phyloP scores from a whole-genome alignment of 768 basidiomycete genomes.

The Tricholoma saponaceum region DNA sequence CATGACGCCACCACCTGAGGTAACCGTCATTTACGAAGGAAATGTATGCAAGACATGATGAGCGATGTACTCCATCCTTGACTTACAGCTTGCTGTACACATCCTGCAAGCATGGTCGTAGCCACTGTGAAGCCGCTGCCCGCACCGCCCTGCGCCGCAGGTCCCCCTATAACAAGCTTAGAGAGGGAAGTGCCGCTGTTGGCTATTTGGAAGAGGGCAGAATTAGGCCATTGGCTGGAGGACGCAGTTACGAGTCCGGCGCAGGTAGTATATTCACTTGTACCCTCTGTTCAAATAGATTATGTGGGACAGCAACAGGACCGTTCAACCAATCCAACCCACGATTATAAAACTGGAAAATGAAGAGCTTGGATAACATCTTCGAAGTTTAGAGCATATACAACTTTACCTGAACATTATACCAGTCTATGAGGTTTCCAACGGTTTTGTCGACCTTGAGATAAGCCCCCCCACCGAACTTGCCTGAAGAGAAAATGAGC shows the following conservation, averaged over 20 bases:
- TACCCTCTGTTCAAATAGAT: slow-evolving; percentile 36
- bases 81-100: slow-evolving; percentile 45
- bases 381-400: not conserved
- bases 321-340: slow-evolving; percentile 1
- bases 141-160: slow-evolving; percentile 38
- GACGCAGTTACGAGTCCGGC: slow-evolving; percentile 46
- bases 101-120: slow-evolving; percentile 43
- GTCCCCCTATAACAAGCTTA: slow-evolving; percentile 69
- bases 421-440: slow-evolving; percentile 61
- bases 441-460: slow-evolving; percentile 45
- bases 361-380: not conserved
- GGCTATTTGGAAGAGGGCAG: slow-evolving; percentile 47
- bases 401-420: slow-evolving; percentile 42
- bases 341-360: slow-evolving; percentile 30
- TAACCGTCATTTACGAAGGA: not conserved
- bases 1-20: slow-evolving; percentile 27
- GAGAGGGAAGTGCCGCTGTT: slow-evolving; percentile 42
- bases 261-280: slow-evolving; percentile 51
- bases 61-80: slow-evolving; percentile 50
- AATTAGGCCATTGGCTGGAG: slow-evolving; percentile 47
- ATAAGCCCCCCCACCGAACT: slow-evolving; percentile 47
- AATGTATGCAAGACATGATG: not conserved
- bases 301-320: not conserved
- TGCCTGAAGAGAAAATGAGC: slow-evolving; percentile 35
- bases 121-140: slow-evolving; percentile 50